phyloP scores from a whole-genome alignment of 352 stramenopile genomes.

The Pythium pectinolyticum region DNA sequence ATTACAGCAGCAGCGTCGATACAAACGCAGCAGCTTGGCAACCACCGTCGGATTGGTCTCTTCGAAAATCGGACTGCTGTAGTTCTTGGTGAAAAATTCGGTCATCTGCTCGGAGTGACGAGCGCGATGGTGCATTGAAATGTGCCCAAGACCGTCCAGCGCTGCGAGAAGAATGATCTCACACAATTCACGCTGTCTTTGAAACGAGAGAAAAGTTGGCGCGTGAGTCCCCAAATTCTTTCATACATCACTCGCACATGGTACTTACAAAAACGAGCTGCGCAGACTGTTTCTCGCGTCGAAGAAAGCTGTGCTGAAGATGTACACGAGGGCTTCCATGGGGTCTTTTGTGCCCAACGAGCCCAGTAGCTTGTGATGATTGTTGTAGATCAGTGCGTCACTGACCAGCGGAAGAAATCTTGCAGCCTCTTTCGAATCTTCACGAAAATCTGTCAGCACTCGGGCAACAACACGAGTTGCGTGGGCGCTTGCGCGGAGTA shows the following conservation, averaged over 20 bases:
- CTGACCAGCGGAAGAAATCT: neutral
- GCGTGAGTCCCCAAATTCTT: neutral
- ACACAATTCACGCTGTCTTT: conserved; percentile 3
- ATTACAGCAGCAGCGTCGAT: conserved; percentile 27
- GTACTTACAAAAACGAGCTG: conserved; percentile 10
- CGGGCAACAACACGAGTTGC: conserved; percentile 2
- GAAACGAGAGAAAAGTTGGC: neutral
- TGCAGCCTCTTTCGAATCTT: conserved; percentile 5
- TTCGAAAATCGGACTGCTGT: conserved; percentile 15
- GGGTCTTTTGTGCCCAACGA: neutral
- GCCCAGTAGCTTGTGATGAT: neutral
- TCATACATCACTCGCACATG: no score
- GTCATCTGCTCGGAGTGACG: conserved; percentile 12
- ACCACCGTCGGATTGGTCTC: neutral
- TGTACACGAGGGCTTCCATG: conserved; percentile 3
- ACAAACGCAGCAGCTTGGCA: conserved; percentile 15
- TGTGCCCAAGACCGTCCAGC: neutral
- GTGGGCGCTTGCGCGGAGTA: conserved; percentile 8
- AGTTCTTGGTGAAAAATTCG: conserved; percentile 20
- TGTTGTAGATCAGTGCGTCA: conserved; percentile 3
- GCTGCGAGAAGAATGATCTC: neutral
- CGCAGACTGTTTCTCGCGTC: neutral
- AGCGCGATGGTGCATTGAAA: conserved; percentile 6
- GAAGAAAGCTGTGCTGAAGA: conserved; percentile 5
- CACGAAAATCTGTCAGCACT: conserved; percentile 2